These are phyloP conservation scores for Durio zibethinus DNA, from an alignment of 345 rosid species.

Conservation along the genomic window DNA sequence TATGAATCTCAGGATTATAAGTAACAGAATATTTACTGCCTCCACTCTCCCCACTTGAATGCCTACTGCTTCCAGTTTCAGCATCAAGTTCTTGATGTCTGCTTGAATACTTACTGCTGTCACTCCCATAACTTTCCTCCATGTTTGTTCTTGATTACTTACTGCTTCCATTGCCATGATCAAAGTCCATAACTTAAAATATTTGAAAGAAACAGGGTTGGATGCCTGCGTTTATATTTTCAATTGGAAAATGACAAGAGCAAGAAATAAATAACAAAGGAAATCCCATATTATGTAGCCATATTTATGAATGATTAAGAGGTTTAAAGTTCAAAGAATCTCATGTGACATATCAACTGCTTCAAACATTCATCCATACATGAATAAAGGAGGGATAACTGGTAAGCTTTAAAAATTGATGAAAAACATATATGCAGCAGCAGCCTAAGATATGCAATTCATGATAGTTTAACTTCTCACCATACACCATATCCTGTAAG, in stretches of 20 bases:
- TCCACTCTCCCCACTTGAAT: conserved; percentile 2
- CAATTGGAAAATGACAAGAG: background rate
- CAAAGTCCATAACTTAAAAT: conserved; percentile 42
- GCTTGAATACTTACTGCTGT: conserved; percentile 13
- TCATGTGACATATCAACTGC: conserved; percentile 4
- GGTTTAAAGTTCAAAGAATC: background rate
- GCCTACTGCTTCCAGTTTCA: conserved; percentile 8
- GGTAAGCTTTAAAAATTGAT: too few species aligned
- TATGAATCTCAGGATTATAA: conserved; percentile 13
- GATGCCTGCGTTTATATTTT: background rate
- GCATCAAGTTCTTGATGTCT: background rate
- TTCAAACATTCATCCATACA: background rate
- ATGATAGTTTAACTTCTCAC: background rate
- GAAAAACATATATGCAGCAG: background rate
- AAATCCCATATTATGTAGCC: background rate
- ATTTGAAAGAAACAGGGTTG: background rate
- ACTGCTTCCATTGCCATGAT: conserved; percentile 20
- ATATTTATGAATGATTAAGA: background rate
- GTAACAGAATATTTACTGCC: background rate
- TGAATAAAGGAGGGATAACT: background rate
- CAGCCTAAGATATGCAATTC: background rate
- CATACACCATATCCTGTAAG: background rate
- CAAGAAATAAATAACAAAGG: background rate
- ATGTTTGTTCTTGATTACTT: conserved; percentile 10
- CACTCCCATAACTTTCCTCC: conserved; percentile 16